Evolutionary conservation across 192 early-diverging fungal genomes (phyloP).

Genomic region (Linnemannia elongata): DNA sequence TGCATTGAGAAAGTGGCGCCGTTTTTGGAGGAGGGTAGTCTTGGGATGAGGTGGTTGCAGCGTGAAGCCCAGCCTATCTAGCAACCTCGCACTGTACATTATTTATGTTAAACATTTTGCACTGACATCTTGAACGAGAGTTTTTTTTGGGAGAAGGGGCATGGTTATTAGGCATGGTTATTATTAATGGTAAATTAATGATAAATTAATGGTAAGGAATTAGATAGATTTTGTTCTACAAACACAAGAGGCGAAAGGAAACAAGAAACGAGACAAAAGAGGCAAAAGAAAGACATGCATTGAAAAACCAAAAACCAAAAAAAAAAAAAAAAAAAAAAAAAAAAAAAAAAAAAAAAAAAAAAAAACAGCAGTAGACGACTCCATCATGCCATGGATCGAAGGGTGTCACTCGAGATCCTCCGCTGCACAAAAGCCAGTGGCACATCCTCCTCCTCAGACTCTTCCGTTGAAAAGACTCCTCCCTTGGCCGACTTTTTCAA

Average conservation of each 20-base stretch:
- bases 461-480: neutral
- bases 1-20: constrained; percentile 84
- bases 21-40: constrained; percentile 72
- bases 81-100: neutral
- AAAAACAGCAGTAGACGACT: neutral
- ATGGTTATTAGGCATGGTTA: too few species aligned
- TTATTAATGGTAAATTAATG: neutral
- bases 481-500: neutral
- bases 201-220: too few species aligned
- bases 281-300: too few species aligned
- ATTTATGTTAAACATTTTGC: too few species aligned
- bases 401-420: constrained; percentile 30
- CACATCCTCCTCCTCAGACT: constrained; percentile 44
- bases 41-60: constrained; percentile 83
- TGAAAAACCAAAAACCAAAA: too few species aligned
- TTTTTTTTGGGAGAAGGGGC: too few species aligned
- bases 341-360: neutral
- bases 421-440: constrained; percentile 38
- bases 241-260: neutral
- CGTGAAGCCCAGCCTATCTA: constrained; percentile 78
- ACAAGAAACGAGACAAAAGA: neutral
- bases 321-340: neutral
- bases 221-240: neutral
- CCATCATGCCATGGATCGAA: constrained; percentile 4
- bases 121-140: too few species aligned